Evolutionary conservation across 768 basidiomycete genomes (phyloP), one percentile per base, ranked within the genome.

Genomic region (Lactarius sanguifluus): DNA sequence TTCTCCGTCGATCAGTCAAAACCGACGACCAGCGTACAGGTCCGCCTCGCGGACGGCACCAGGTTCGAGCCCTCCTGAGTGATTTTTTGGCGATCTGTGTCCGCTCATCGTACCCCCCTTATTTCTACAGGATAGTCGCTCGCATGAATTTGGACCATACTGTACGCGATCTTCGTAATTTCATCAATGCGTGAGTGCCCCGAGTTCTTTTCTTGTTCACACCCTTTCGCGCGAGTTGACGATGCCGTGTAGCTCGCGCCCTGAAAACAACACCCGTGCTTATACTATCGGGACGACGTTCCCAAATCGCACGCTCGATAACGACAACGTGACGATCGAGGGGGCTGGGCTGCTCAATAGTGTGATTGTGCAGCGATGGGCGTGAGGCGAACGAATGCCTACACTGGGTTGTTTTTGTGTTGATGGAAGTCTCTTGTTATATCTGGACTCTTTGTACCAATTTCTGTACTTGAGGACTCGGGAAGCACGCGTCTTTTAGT

Each of bases 141-240:
- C 81, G 92, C 61, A 92, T 96, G 89, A 98, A 98, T 75, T 79
- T 94, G 66, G 89, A 89, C 2, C 94, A 98, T 73, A 96, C 91
- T 0, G 88, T 97, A 2, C 82, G 84, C 20, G 94, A 97, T 74
- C 82, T 97, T 60, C 80, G 94, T 65, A 86, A 81, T 71, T 95
- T 93, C 73, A 94, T 98, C 80, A 90, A 95, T 71, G 91, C 91
- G 93, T 96, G 73, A 55, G 93, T 87, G 16, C 47, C 40, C 47
- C 23, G 23, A 30, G 18, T 25, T 41, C 34, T 6, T 13, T n/a
- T 4, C 7, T 25, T 1, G 36, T n/a, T n/a, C 34, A 1, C 5
- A n/a, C 12, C 12, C 5, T n/a, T 28, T 59, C 20, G 20, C 15
- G 7, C 30, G 23, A 34, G 34, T 23, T 23, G 15, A 23, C 47